Base-by-base conservation (phyloP, 2,329 filamentous ascomycete species). In the Meredithiella fracta region DNA sequence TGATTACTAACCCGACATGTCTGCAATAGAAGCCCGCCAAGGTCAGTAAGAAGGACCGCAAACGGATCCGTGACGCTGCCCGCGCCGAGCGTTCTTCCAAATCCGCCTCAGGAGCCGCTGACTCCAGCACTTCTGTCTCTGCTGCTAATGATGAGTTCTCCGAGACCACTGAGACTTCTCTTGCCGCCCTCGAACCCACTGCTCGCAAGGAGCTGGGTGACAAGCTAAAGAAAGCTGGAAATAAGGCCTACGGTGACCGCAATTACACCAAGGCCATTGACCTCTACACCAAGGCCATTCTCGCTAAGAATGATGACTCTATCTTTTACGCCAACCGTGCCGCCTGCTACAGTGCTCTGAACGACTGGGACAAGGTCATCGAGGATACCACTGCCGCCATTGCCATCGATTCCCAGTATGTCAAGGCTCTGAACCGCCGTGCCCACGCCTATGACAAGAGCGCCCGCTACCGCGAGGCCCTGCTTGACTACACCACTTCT, bases 311-410 rank as follows among this genome's bases (percentile, higher is more conserved):
- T 58, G 92, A 98, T 66, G 92, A 98, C 66, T 89, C 92, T 31
- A 90, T 98, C 68, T 98, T 92, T 77, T 98, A 94, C 78, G 97
- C 92, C 61, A 98, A 98, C 77, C 85, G 92, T 64, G 92, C 92
- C 58, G 92, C 92, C 55, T 98, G 92, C 77, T 94, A 89, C 74
- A 97, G 95, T 68, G 89, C 92, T 62, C 81, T 92, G 66, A 82
- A 81, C 61, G 79, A 95, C 64, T 98, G 91, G 89, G 85, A 94
- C 52, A 91, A 92, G 74, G 92, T 97, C 58, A 85, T 98, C 60
- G 91, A 94, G 65, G 92, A 98, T 67, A 97, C 92, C 57, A 96
- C 87, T 31, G 91, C 92, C 55, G 92, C 92, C 61, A 83, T 98
- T 71, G 85, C 79, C 67, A 85, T 98, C 70, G 88, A 98, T 68